These are phyloP conservation scores for Elaphomyces granulatus DNA, from an alignment of 495 filamentous ascomycete species.

Conservation along the genomic window DNA sequence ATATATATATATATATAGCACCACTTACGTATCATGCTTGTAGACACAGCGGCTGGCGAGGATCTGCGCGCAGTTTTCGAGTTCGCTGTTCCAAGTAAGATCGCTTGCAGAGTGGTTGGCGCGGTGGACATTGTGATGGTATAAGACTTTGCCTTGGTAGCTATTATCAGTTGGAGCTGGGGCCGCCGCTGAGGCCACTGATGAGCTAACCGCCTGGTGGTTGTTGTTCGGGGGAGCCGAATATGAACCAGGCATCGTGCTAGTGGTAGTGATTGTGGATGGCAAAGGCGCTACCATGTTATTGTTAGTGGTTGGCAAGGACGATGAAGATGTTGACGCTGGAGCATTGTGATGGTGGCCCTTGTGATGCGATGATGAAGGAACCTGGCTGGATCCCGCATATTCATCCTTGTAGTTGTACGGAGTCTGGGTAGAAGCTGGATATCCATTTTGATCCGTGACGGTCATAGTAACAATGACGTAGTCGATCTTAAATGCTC, in stretches of 20 bases:
- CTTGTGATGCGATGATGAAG: constrained; percentile 4
- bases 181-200: no score
- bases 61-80: constrained; percentile 45
- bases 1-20: neutral
- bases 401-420: constrained; percentile 11
- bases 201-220: no score
- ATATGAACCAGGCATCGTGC: constrained; percentile 9
- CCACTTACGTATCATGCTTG: constrained; percentile 58
- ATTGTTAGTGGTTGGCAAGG: constrained; percentile 1
- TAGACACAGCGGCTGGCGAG: constrained; percentile 51
- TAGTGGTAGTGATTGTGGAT: constrained; percentile 13
- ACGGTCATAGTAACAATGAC: constrained; percentile 47
- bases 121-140: constrained; percentile 79
- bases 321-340: neutral
- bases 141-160: constrained; percentile 38
- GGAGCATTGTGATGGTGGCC: constrained; percentile 2
- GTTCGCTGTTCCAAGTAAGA: constrained; percentile 45
- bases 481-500: constrained; percentile 38
- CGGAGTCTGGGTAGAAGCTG: constrained; percentile 6
- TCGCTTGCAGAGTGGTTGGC: constrained; percentile 59
- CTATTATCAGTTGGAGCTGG: constrained; percentile 9
- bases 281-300: constrained; percentile 6
- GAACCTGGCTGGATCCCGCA: constrained; percentile 5
- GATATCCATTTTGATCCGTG: constrained; percentile 30
- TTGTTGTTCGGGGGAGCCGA: constrained; percentile 10